These are phyloP conservation scores for Pseudisothecium myosuroides DNA, from an alignment of 225 moss, liverwort and hornwort genomes.

Conservation along the genomic window DNA sequence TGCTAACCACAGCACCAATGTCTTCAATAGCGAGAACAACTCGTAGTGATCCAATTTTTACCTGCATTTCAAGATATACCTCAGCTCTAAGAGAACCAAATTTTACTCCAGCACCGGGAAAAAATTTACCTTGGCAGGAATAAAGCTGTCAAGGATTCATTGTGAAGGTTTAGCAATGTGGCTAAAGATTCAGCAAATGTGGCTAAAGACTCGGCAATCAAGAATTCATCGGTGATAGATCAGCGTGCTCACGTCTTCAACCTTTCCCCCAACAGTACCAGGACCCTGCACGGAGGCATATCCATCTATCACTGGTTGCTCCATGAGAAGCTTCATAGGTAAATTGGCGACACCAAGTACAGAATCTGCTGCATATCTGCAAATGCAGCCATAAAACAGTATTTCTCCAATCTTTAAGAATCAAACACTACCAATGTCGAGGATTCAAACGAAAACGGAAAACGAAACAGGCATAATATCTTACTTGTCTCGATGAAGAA, in stretches of 20 bases:
- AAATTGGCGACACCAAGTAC: background rate
- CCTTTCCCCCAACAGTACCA: background rate
- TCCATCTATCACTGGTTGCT: background rate
- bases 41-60: constrained; percentile 10
- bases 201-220: background rate
- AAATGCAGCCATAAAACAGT: background rate
- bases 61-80: background rate
- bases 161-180: background rate
- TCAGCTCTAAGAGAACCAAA: background rate
- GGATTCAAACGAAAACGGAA: background rate
- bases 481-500: constrained; percentile 13
- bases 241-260: background rate
- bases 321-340: constrained; percentile 2
- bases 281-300: constrained; percentile 4
- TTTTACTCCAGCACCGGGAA: background rate
- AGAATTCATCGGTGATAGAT: background rate
- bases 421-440: background rate
- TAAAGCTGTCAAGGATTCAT: background rate
- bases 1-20: constrained; percentile 20
- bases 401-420: background rate
- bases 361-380: constrained; percentile 9
- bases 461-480: background rate
- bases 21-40: constrained; percentile 27
- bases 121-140: background rate
- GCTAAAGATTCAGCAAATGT: background rate